These are phyloP conservation scores for Erysimum cheiri DNA, from an alignment of 441 rosid species.

Conservation along the genomic window DNA sequence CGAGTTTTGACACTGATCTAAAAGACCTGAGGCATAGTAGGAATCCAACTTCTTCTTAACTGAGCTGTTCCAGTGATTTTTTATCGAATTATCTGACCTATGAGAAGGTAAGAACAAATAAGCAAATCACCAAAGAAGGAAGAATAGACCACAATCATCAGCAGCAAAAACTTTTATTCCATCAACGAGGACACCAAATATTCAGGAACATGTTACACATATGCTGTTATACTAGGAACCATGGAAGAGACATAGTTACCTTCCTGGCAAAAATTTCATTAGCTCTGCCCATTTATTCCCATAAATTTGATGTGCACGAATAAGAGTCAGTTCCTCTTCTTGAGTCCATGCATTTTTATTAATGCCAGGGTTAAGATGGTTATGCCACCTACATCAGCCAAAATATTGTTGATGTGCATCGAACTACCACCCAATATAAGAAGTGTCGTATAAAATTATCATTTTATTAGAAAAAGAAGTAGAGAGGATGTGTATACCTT, in stretches of 20 bases:
- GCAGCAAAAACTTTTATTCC: not conserved
- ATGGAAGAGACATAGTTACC: conserved; percentile 54
- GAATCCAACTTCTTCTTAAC: conserved; percentile 97
- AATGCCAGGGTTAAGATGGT: conserved; percentile 97
- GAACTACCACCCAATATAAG: conserved; percentile 1
- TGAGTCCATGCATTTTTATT: conserved; percentile 99
- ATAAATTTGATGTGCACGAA: conserved; percentile 93
- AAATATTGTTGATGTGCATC: conserved; percentile 31
- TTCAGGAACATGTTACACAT: conserved; percentile 14
- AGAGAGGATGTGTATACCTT: conserved; percentile 57
- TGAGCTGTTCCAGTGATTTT: conserved; percentile 99
- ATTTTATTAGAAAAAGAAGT: conserved; percentile 17
- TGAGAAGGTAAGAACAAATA: conserved; percentile 43
- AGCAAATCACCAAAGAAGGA: conserved; percentile 29
- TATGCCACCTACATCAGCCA: conserved; percentile 63
- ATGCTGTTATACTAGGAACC: not conserved
- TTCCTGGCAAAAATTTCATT: conserved; percentile 95
- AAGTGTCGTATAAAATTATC: not conserved
- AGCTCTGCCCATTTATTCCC: conserved; percentile 99
- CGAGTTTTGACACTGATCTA: conserved; percentile 75
- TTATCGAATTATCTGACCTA: conserved; percentile 99
- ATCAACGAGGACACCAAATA: conserved; percentile 15
- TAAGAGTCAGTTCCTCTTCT: conserved; percentile 94
- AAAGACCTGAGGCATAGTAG: conserved; percentile 84
- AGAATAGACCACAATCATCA: conserved; percentile 3